phyloP scores from a whole-genome alignment of 345 rosid species.

The Syzygium oleosum region DNA sequence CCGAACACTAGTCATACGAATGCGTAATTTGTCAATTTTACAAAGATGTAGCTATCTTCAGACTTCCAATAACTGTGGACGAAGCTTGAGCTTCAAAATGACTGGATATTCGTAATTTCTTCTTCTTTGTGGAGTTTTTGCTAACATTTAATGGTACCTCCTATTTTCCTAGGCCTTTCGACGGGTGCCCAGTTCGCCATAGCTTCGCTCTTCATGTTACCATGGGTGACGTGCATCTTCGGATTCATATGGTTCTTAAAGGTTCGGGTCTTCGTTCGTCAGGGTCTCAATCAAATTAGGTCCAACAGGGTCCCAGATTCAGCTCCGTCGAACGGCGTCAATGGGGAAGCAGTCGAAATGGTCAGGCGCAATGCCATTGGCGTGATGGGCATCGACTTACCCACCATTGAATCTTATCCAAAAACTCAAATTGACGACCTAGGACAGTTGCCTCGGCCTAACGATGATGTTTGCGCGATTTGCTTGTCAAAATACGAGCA shows the following conservation, averaged over 20 bases:
- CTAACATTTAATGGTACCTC: background rate
- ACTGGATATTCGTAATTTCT: background rate
- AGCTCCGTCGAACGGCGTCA: background rate
- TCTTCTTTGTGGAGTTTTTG: background rate
- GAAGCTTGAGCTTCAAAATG: background rate
- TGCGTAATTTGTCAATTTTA: background rate
- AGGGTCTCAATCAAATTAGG: background rate
- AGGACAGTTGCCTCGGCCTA: background rate
- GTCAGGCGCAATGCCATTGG: background rate
- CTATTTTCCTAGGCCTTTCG: background rate
- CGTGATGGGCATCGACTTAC: background rate
- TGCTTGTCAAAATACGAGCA: background rate
- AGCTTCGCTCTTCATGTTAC: background rate
- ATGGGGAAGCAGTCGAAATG: background rate
- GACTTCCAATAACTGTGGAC: background rate
- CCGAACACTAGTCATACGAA: background rate
- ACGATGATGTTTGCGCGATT: background rate
- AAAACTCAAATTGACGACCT: background rate
- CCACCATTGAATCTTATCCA: background rate
- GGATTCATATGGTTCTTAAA: background rate
- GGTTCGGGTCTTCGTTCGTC: background rate
- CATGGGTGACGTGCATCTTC: background rate
- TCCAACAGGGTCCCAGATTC: background rate
- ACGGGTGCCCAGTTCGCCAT: background rate
- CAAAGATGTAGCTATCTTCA: background rate